A percentile compares a stretch with the other conserved stretches of the same genome.
phyloP scores from a whole-genome alignment of 306 rosid genomes.

The Myrica gale region DNA sequence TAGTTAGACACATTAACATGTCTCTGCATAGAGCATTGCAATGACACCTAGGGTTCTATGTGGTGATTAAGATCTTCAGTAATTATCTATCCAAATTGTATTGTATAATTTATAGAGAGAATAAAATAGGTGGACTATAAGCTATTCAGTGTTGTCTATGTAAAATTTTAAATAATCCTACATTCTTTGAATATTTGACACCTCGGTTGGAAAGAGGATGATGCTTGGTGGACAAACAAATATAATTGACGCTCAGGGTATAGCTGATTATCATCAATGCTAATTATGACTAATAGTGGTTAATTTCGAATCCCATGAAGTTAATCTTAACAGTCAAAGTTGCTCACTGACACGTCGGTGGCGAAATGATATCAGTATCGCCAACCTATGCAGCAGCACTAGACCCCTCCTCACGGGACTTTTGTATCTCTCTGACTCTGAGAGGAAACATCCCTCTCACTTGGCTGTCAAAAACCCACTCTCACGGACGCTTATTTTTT shows the following conservation, averaged over 20 bases:
- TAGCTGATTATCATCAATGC: neutral
- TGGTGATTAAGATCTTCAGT: no score
- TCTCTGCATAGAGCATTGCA: no score
- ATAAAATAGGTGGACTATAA: no score
- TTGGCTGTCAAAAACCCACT: neutral
- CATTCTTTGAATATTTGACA: no score
- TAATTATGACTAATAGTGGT: neutral
- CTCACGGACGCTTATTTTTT: neutral
- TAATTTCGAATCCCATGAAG: no score
- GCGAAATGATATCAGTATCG: neutral
- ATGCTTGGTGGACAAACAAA: conserved; percentile 27
- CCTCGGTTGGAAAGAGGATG: neutral
- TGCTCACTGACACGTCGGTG: conserved; percentile 9
- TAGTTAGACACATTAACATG: no score
- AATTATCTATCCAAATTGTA: no score
- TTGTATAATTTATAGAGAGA: no score
- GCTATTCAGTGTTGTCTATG: no score
- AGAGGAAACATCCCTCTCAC: neutral
- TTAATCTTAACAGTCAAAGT: neutral
- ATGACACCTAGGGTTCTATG: no score
- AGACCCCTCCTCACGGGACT: conserved; percentile 29
- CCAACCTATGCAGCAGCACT: neutral
- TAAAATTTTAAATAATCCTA: no score
- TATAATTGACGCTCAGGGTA: neutral
- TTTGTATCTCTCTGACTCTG: neutral